Conservation (phyloP, 2,329 filamentous ascomycete genomes). For the Fusarium piperis region DNA sequence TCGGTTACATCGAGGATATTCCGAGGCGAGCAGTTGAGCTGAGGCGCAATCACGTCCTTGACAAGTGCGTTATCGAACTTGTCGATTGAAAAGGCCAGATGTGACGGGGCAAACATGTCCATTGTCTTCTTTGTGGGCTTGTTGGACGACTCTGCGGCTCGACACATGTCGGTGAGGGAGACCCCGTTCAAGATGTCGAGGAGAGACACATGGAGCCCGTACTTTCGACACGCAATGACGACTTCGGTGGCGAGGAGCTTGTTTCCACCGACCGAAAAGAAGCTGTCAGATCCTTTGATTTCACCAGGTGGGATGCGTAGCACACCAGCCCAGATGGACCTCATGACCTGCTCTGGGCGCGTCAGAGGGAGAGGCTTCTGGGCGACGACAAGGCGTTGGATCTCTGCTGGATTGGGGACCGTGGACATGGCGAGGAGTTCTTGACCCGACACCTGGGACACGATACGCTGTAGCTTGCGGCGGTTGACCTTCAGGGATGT, state of each 20-base stretch:
- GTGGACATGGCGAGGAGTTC: constrained; percentile 55
- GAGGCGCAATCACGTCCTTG: constrained; percentile 53
- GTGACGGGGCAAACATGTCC: background rate
- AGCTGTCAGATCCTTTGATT: constrained; percentile 56
- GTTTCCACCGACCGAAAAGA: constrained; percentile 59
- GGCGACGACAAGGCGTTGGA: constrained; percentile 42
- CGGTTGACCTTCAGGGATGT: constrained; percentile 62
- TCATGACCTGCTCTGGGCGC: constrained; percentile 57
- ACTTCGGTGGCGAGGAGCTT: constrained; percentile 55
- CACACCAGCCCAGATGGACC: constrained; percentile 58
- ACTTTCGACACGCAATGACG: constrained; percentile 55
- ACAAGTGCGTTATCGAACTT: constrained; percentile 50
- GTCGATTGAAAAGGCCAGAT: background rate
- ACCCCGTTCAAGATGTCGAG: constrained; percentile 54
- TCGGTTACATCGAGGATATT: constrained; percentile 60
- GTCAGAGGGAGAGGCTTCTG: constrained; percentile 60
- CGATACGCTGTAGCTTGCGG: constrained; percentile 57
- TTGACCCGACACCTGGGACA: constrained; percentile 52
- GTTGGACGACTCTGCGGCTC: constrained; percentile 37
- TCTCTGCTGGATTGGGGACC: constrained; percentile 50
- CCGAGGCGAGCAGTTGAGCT: constrained; percentile 53
- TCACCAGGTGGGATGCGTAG: constrained; percentile 51
- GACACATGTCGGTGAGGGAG: constrained; percentile 58
- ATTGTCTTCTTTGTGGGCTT: constrained; percentile 13
- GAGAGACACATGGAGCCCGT: constrained; percentile 54